Conservation (phyloP, 805 yeast species). For the Starmerella kuoi region DNA sequence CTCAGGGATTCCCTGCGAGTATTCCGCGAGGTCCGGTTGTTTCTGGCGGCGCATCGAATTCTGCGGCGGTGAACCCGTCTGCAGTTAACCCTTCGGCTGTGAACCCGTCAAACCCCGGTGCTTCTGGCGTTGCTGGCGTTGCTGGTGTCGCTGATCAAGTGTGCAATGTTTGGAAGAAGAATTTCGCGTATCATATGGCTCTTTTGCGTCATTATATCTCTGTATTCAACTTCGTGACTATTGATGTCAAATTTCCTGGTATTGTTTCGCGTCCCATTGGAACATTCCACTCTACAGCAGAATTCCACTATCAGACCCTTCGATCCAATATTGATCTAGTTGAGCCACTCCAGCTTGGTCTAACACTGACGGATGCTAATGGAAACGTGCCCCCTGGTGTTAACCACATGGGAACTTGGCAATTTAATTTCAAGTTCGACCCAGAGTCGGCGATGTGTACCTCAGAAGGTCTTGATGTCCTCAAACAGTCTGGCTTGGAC, state of each 20-base stretch:
- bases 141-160: constrained; percentile 14
- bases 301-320: constrained; percentile 91
- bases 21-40: neutral
- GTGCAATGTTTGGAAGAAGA: constrained; percentile 34
- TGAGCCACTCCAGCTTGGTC: constrained; percentile 74
- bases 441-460: constrained; percentile 68
- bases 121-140: neutral
- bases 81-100: neutral
- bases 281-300: constrained; percentile 73
- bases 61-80: constrained; percentile 1
- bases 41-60: neutral
- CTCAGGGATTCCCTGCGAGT: neutral
- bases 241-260: constrained; percentile 92
- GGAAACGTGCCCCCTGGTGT: constrained; percentile 53
- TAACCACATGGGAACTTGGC: constrained; percentile 73
- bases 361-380: constrained; percentile 55
- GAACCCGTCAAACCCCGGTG: constrained; percentile 1
- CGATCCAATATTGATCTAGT: constrained; percentile 81
- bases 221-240: constrained; percentile 32
- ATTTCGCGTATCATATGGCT: constrained; percentile 33
- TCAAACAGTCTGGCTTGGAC: constrained; percentile 72
- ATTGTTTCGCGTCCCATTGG: constrained; percentile 94
- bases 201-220: constrained; percentile 30
- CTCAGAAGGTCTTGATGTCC: constrained; percentile 66
- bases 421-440: constrained; percentile 81